These are phyloP conservation scores for Pleurotus ostreatus DNA, from an alignment of 768 basidiomycete species.

Conservation along the genomic window DNA sequence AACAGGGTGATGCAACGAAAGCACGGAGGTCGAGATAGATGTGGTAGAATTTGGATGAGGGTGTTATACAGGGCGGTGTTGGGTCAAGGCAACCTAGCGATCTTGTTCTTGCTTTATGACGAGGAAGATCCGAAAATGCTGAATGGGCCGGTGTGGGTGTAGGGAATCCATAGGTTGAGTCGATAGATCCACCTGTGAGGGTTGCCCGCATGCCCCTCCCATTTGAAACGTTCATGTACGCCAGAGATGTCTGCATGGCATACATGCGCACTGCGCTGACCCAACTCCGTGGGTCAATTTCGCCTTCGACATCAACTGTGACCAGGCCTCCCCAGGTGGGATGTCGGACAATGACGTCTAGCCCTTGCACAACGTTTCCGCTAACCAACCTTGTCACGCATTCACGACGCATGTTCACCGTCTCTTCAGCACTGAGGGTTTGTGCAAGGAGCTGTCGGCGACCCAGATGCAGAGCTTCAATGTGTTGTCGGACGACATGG, in stretches of 20 bases:
- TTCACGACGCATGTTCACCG: conserved; percentile 72
- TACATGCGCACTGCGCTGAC: conserved; percentile 90
- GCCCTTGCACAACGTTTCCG: conserved; percentile 87
- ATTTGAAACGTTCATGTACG: conserved; percentile 61
- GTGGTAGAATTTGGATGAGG: conserved; percentile 77
- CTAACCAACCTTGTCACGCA: conserved; percentile 85
- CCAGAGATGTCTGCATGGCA: conserved; percentile 80
- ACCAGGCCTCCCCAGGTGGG: conserved; percentile 88
- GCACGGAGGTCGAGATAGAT: conserved; percentile 88
- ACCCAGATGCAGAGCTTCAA: conserved; percentile 89
- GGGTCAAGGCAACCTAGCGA: conserved; percentile 29
- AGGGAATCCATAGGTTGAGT: conserved; percentile 41
- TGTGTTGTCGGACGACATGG: conserved; percentile 79
- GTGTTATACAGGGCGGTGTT: conserved; percentile 27
- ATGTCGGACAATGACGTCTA: conserved; percentile 96
- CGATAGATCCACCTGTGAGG: conserved; percentile 39
- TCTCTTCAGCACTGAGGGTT: conserved; percentile 85
- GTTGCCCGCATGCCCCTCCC: conserved; percentile 28
- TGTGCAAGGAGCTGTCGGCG: conserved; percentile 86
- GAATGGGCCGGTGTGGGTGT: conserved; percentile 64
- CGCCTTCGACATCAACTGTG: conserved; percentile 85
- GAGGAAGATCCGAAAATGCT: conserved; percentile 59
- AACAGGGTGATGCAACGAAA: conserved; percentile 87
- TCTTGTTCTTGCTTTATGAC: conserved; percentile 34
- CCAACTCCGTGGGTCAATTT: conserved; percentile 78